A percentile compares a stretch with the other conserved stretches of the same genome.
Conservation (phyloP, 805 yeast genomes). For the Candida awuae region DNA sequence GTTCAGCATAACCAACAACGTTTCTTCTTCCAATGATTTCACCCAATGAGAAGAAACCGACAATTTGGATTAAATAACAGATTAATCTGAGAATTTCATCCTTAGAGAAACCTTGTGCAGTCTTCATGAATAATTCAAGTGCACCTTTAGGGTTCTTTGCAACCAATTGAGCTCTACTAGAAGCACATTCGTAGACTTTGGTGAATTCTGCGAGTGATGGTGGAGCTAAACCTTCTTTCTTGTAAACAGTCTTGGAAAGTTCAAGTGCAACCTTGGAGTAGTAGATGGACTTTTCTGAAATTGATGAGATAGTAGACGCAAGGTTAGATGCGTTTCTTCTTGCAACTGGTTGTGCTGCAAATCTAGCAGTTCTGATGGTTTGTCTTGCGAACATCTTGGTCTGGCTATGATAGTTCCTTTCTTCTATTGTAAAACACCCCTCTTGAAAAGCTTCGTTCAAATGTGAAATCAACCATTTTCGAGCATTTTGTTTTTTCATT, state of each 20-base stretch:
- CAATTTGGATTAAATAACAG: conserved; percentile 71
- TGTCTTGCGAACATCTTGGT: conserved; percentile 29
- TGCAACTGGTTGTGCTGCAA: conserved; percentile 22
- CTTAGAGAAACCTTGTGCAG: conserved; percentile 37
- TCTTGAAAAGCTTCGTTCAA: not conserved
- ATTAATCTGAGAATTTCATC: conserved; percentile 57
- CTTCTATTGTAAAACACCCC: no score
- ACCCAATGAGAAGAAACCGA: conserved; percentile 90
- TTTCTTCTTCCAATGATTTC: conserved; percentile 96
- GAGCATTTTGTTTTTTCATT: not conserved
- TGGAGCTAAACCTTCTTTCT: conserved; percentile 89
- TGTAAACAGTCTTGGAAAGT: conserved; percentile 66
- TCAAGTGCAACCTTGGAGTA: conserved; percentile 59
- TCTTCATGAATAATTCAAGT: conserved; percentile 36
- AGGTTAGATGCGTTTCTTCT: conserved; percentile 34
- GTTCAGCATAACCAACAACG: conserved; percentile 63
- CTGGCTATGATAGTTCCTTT: not conserved
- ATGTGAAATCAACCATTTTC: not conserved
- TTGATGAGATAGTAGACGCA: conserved; percentile 20
- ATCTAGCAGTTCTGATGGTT: conserved; percentile 22
- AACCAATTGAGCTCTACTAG: conserved; percentile 36
- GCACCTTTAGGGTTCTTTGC: conserved; percentile 56
- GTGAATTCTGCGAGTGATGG: conserved; percentile 74
- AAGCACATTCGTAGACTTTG: conserved; percentile 54
- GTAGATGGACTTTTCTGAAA: conserved; percentile 57